A percentile compares a stretch with the other conserved stretches of the same genome.
phyloP scores from a whole-genome alignment of 345 rosid species.

The Aegle marmelos region DNA sequence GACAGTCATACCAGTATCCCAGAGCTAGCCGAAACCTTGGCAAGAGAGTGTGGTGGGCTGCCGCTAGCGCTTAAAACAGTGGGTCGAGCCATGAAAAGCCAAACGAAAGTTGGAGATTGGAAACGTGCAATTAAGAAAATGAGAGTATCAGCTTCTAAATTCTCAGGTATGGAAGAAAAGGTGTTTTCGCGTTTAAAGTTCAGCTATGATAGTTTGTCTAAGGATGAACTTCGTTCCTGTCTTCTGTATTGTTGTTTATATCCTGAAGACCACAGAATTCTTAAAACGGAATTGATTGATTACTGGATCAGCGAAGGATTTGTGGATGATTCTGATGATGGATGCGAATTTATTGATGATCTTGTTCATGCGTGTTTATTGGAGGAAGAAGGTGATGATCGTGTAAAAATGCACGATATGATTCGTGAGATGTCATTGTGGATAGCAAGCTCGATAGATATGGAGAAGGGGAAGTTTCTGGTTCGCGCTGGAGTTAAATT shows the following conservation, averaged over 20 bases:
- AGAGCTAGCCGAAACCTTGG: not conserved
- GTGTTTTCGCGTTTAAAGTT: too few relatives aligned
- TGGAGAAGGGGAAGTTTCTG: conserved; percentile 5
- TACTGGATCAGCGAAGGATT: too few relatives aligned
- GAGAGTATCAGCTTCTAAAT: not conserved
- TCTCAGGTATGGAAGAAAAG: conserved; percentile 1
- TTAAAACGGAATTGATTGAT: too few relatives aligned
- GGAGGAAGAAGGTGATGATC: not conserved
- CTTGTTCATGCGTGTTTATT: too few relatives aligned
- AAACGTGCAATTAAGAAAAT: not conserved
- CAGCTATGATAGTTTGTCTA: too few relatives aligned
- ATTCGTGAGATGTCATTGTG: conserved; percentile 40
- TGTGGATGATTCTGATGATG: too few relatives aligned
- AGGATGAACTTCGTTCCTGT: too few relatives aligned
- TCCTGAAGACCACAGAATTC: too few relatives aligned
- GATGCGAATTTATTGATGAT: too few relatives aligned
- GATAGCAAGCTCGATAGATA: conserved; percentile 18
- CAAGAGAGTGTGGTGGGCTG: not conserved
- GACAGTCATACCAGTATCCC: not conserved
- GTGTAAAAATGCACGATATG: conserved; percentile 41
- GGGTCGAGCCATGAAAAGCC: not conserved
- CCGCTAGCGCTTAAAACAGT: not conserved
- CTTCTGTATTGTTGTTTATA: too few relatives aligned
- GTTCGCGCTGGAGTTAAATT: conserved; percentile 14
- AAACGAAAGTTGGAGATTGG: not conserved